Evolutionary conservation across 306 rosid species (phyloP), one percentile per base, ranked within the genome.

Genomic region (Urtica urens): DNA sequence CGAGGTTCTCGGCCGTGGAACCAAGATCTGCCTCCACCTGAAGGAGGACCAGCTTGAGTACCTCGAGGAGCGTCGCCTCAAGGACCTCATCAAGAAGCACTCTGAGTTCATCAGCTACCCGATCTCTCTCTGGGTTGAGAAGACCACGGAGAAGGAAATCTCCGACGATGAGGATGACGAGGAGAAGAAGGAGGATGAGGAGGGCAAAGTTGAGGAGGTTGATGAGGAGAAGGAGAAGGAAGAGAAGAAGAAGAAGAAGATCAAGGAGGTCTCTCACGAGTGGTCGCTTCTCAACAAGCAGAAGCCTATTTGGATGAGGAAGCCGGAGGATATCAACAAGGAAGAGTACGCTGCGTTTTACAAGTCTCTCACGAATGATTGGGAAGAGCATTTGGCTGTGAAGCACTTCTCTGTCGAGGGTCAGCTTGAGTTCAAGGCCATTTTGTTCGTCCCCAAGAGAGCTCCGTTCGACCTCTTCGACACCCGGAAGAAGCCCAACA

Each of bases 391-490:
- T 59, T 70, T 87, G 56, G 67, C 82, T 24, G 94, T 87, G 23
- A 87, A 87, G 80, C 96, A 87, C 53, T 87, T 87, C 68, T 87
- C 96, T n/a, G 94, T 87, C 26, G 96, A 87, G 69, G 96, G 94
- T 31, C 96, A 87, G 64, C 58, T 87, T 21, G 96, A 87, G 67
- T 87, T 87, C 26, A 87, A 87, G 88, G 96, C 96, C 31, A 30
- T 87, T 21, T 83, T 87, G 33, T 87, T 83, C 72, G 81, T 81
- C 2, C 96, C 96, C 10, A 87, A 87, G 88, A 76, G 94, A 65
- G 96, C 94, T 2, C 96, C 96, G 16, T 87, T 87, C 17, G 96
- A 87, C 38, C 86, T 87, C 37, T 87, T 87, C 4, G 96, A 87
- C 72, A 80, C 94, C 2, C 80, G 46, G 93, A 87, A 83, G 78